phyloP scores from a whole-genome alignment of 495 filamentous ascomycete genomes.

The Chaetomium fimeti region DNA sequence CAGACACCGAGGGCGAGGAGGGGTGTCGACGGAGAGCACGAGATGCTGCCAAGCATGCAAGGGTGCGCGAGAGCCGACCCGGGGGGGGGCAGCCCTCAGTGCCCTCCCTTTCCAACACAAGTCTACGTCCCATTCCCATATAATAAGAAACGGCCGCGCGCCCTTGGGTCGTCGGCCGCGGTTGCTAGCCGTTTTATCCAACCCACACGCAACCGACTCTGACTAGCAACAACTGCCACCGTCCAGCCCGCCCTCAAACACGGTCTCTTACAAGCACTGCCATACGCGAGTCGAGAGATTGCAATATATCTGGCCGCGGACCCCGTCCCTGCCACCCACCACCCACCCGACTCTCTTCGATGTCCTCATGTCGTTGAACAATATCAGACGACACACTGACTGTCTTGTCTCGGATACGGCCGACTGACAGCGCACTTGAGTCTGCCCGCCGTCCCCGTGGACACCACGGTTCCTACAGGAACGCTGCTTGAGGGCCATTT shows the following conservation, averaged over 20 bases:
- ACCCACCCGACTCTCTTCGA: slow-evolving; percentile 20
- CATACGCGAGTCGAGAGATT: not conserved
- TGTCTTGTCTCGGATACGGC: slow-evolving; percentile 45
- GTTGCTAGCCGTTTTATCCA: slow-evolving; percentile 12
- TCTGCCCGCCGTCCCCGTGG: slow-evolving; percentile 32
- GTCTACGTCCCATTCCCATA: slow-evolving; percentile 10
- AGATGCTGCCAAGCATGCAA: not conserved
- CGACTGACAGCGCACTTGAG: slow-evolving; percentile 36
- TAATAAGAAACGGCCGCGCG: slow-evolving; percentile 19
- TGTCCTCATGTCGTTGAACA: slow-evolving; percentile 48
- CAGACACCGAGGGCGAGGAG: not conserved
- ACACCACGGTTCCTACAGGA: slow-evolving; percentile 30
- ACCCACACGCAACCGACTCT: slow-evolving; percentile 5
- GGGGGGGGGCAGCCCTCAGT: too few relatives aligned
- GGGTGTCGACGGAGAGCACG: not conserved
- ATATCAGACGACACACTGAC: slow-evolving; percentile 35
- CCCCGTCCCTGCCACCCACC: slow-evolving; percentile 14
- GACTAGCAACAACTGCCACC: slow-evolving; percentile 16
- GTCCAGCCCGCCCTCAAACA: slow-evolving; percentile 23
- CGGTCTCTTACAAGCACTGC: slow-evolving; percentile 17
- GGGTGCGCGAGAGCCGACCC: not conserved
- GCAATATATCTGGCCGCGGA: slow-evolving; percentile 22
- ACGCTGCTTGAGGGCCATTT: not conserved
- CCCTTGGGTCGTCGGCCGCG: slow-evolving; percentile 21
- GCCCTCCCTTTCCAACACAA: not conserved